Evolutionary conservation across 2,329 filamentous ascomycete genomes (phyloP), one percentile per base, ranked within the genome.

Genomic region (Ophiosphaerella narmari): DNA sequence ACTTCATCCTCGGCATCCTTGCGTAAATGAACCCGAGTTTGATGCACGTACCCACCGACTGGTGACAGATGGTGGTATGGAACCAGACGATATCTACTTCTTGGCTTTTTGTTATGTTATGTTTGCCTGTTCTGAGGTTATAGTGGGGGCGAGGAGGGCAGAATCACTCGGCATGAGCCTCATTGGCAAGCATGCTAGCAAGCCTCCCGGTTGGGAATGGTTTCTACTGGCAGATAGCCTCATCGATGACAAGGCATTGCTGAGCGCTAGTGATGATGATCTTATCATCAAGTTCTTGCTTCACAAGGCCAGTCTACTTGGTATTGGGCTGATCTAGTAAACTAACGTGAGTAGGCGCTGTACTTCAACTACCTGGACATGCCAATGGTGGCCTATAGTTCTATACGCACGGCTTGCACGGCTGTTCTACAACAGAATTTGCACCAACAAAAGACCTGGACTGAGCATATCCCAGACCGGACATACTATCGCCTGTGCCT

Each of bases 51-150:
- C 58, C 43, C 57, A 63, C 32, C 53, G 47, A 14, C 56, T 72
- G 50, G 46, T 71, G n/a, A 53, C 61, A 4, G 50, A 40, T 21
- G 14, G 53, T 12, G 32, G 46, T 12, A 50, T 67, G n/a, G 58
- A 56, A 7, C 18, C 53, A 4, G 48, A 41, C 14, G 60, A 68
- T 21, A 26, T 56, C n/a, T 57, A 55, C n/a, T 63, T 68, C 29
- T 50, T 72, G 6, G 67, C 65, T 1, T 45, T 72, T 6, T 62
- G 66, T 42, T 72, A 72, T 35, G 52, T 62, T 13, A 53, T 71
- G 7, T 70, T 71, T 36, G 65, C 68, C 1, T 62, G 59, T 26
- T 50, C 54, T 29, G 53, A 66, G 11, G 52, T 62, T 23, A 14
- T 60, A 8, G 39, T 48, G 9, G 26, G 26, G 26, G 26, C 5